Evolutionary conservation across 352 stramenopile species (phyloP).

Genomic region (Phytophthora multivora): DNA sequence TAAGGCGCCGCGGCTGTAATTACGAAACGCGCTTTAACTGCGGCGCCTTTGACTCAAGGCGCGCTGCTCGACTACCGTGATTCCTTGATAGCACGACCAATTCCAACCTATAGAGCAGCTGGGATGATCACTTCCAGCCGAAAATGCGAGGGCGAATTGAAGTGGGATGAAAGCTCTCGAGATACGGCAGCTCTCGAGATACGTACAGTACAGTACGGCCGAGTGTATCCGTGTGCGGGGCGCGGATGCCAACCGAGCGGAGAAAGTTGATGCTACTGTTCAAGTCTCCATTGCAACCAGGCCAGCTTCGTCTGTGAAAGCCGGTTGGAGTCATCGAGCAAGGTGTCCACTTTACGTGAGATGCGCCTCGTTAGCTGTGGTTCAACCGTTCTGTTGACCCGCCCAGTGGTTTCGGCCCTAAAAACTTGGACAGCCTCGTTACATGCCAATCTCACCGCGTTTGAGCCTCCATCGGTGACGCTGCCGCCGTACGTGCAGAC

Average conservation of each 20-base stretch:
- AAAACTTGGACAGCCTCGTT: constrained; percentile 10
- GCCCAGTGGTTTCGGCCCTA: not conserved
- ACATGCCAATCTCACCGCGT: too few species aligned
- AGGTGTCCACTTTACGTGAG: constrained; percentile 8
- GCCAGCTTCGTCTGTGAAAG: constrained; percentile 19
- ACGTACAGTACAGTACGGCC: constrained; percentile 5
- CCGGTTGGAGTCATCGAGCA: constrained; percentile 19
- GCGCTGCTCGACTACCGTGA: constrained; percentile 19
- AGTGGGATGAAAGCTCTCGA: constrained; percentile 24
- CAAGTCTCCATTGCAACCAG: constrained; percentile 5
- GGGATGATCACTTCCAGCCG: constrained; percentile 34
- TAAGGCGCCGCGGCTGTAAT: constrained; percentile 25
- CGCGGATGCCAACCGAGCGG: not conserved
- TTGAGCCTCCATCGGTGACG: not conserved
- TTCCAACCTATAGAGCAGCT: constrained; percentile 31
- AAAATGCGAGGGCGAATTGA: constrained; percentile 23
- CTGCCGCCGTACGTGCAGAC: constrained; percentile 13
- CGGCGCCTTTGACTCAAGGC: constrained; percentile 5
- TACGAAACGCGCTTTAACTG: constrained; percentile 22
- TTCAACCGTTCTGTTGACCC: constrained; percentile 8
- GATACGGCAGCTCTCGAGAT: constrained; percentile 24
- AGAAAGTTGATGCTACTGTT: constrained; percentile 14
- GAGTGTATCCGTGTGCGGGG: constrained; percentile 20
- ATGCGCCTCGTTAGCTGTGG: constrained; percentile 22
- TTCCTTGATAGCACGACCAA: constrained; percentile 20